Base-by-base conservation (phyloP, 140 eudicot species). In the Oenanthe javanica region DNA sequence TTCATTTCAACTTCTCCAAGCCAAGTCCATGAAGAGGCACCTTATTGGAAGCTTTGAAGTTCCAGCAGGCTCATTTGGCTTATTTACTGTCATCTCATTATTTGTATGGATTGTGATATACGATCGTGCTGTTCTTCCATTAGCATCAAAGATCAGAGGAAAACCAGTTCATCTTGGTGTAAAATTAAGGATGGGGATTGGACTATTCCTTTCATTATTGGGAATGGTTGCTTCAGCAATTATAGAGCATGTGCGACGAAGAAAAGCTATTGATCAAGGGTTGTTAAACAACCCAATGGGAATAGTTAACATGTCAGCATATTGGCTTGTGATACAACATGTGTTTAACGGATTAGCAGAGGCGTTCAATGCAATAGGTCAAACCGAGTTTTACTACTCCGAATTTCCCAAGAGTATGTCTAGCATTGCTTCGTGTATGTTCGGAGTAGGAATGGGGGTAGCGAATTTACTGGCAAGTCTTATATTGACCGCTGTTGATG, bases 341-440 rank as follows among this genome's bases (percentile, higher is more conserved):
- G 73, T 87, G 80, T 64, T 91, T 15, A 83, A 79, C 48, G 98
- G 98, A 46, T 63, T 93, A 73, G 96, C 98, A 2, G 98, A 92
- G 84, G 97, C 98, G 0, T 90, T 93, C 77, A 90, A 89, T 11
- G 97, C 91, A 8, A 90, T 93, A 4, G 93, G 86, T 10, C 97
- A 91, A 63, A 93, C 85, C 0, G 98, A 93, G 84, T 93, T 93
- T 76, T 93, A 85, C 79, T 93, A 91, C 80, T 86, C 96, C 0
- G 98, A 93, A 89, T 82, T 93, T 47, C 98, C 98, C 0, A 88
- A 86, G 83, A 93, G 93, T 63, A 93, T 93, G 98, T 88, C 97
- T 0, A 91, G 97, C 81, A 77, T 93, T 40, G 98, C 97, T 0
- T 81, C 96, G 0, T 83, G 90, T 18, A 84, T 93, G 48, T 85